Percentiles rank a stretch among this genome's conserved stretches.
Evolutionary conservation across 257 asterid species (phyloP).

Genomic region (Salvia hispanica): DNA sequence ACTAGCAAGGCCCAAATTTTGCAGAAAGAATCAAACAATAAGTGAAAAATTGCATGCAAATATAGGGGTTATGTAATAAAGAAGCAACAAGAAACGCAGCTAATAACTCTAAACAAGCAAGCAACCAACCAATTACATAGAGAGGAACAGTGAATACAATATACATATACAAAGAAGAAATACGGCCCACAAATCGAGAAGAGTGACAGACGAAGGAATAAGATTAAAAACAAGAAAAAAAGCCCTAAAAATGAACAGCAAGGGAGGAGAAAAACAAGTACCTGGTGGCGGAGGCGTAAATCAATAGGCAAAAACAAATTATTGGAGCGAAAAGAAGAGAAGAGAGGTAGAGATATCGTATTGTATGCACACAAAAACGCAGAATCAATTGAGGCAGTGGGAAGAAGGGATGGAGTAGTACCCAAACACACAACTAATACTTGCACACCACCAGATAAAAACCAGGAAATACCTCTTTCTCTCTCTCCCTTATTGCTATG

Average conservation of each 20-base stretch:
- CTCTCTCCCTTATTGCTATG: neutral
- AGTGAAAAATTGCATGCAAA: conserved; percentile 29
- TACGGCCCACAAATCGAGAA: conserved; percentile 10
- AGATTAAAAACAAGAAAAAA: neutral
- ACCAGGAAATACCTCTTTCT: conserved; percentile 1
- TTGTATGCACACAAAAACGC: neutral
- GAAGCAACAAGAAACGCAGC: conserved; percentile 14
- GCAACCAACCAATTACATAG: too few relatives aligned
- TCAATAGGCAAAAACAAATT: conserved; percentile 25
- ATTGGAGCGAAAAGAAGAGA: neutral
- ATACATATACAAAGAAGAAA: neutral
- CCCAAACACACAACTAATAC: neutral
- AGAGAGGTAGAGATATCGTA: neutral
- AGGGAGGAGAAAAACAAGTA: conserved; percentile 28
- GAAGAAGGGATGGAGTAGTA: conserved; percentile 7
- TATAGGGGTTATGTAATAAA: conserved; percentile 2
- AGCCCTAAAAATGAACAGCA: conserved; percentile 34
- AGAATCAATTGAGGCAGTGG: conserved; percentile 25
- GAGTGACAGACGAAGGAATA: neutral
- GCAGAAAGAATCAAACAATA: conserved; percentile 8
- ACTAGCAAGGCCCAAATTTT: neutral
- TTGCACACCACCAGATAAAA: neutral
- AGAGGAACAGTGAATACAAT: neutral
- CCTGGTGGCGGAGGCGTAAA: conserved; percentile 37
- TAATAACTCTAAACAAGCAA: neutral